phyloP scores from a whole-genome alignment of 2,329 filamentous ascomycete genomes.

The Cytospora chrysosperma region DNA sequence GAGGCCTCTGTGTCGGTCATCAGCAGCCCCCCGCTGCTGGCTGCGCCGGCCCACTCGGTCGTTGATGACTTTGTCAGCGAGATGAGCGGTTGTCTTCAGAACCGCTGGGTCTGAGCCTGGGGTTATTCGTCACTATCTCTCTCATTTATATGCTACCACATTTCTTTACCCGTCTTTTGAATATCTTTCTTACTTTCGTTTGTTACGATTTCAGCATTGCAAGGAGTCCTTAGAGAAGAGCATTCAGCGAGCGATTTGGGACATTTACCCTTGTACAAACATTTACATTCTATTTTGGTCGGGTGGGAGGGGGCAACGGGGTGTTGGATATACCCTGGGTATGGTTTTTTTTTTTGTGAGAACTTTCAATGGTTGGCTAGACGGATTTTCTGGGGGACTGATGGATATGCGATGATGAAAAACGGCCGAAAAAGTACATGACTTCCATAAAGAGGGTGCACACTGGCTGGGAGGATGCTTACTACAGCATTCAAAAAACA shows the following conservation, averaged over 20 bases:
- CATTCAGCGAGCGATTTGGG: constrained; percentile 12
- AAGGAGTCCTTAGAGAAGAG: constrained; percentile 9
- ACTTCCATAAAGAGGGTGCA: background rate
- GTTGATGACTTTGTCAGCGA: constrained; percentile 41
- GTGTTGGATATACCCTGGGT: background rate
- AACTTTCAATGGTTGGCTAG: background rate
- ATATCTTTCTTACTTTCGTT: constrained; percentile 1
- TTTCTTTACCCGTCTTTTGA: background rate
- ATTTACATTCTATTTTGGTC: background rate
- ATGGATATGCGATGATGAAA: background rate
- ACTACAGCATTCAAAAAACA: background rate
- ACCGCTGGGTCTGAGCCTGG: constrained; percentile 2
- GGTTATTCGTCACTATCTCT: too few species aligned
- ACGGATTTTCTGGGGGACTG: background rate
- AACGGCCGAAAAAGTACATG: background rate
- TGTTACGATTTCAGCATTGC: constrained; percentile 10
- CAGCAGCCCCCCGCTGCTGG: constrained; percentile 31
- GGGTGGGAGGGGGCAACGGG: background rate
- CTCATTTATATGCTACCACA: too few species aligned
- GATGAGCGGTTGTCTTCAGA: constrained; percentile 10
- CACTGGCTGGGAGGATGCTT: background rate
- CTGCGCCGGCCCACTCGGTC: constrained; percentile 37
- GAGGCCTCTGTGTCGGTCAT: constrained; percentile 11
- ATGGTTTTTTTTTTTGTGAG: background rate
- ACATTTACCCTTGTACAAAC: constrained; percentile 1